A percentile compares a stretch with the other conserved stretches of the same genome.
These are phyloP conservation scores for Quercus agrifolia DNA, from an alignment of 306 rosid genomes.

Conservation along the genomic window DNA sequence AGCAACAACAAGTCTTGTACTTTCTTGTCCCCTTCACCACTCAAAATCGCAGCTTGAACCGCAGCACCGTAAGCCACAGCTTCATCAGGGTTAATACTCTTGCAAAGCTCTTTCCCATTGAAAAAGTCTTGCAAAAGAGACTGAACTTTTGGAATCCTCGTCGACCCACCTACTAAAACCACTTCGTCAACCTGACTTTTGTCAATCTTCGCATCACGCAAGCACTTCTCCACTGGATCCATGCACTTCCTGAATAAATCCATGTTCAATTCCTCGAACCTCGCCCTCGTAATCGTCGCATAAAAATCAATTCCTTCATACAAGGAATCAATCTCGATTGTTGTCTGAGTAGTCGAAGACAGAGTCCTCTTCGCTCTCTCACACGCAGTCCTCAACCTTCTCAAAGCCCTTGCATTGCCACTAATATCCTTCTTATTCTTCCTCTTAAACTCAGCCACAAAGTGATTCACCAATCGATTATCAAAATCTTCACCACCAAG, in stretches of 20 bases:
- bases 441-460: constrained; percentile 53
- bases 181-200: constrained; percentile 64
- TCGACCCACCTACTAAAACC: constrained; percentile 82
- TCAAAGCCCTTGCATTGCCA: constrained; percentile 65
- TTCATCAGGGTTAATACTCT: constrained; percentile 81
- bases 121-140: constrained; percentile 70
- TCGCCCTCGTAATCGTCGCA: constrained; percentile 67
- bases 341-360: constrained; percentile 67
- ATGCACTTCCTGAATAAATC: constrained; percentile 76
- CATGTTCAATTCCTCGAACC: constrained; percentile 77
- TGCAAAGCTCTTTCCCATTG: constrained; percentile 83
- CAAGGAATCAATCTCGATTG: constrained; percentile 71
- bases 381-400: constrained; percentile 74
- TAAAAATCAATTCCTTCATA: constrained; percentile 81
- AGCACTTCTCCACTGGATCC: constrained; percentile 86
- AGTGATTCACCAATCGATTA: constrained; percentile 78
- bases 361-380: constrained; percentile 76
- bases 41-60: constrained; percentile 78
- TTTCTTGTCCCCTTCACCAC: constrained; percentile 68
- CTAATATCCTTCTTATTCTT: constrained; percentile 75
- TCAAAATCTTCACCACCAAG: constrained; percentile 88
- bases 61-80: constrained; percentile 91
- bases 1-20: constrained; percentile 71
- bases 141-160: constrained; percentile 75
- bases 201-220: constrained; percentile 66